Base-by-base conservation (phyloP, 176 grass and related monocot genomes). In the Carex littledalei region DNA sequence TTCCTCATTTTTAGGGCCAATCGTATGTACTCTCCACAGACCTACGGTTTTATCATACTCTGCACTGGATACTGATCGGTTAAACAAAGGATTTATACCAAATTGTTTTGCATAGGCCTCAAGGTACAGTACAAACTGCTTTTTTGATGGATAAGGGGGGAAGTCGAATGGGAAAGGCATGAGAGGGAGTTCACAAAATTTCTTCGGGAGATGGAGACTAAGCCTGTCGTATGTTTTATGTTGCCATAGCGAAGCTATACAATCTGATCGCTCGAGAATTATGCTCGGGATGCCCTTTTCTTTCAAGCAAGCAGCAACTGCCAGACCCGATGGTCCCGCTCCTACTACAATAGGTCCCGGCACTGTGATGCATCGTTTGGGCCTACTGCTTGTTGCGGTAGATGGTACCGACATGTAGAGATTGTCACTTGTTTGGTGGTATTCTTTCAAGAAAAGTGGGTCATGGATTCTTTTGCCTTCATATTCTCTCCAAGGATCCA, bases 161-260 rank as follows among this genome's bases (percentile, higher is more conserved):
- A 94, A 94, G 79, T 86, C 29, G 1, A 79, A 63, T 52, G 97
- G 97, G 81, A 99, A 94, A 71, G 97, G 90, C 87, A 94, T 85
- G 39, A 96, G 90, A 22, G 97, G 97, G 79, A 99, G 96, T 89
- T 99, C 91, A 88, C 96, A 99, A 85, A 92, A 99, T 67, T 89
- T 89, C 90, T 92, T 92, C 15, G 96, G 96, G 74, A 99, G 93
- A 88, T 99, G 97, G 67, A 99, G 93, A 61, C 91, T 93, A 55
- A 99, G 97, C 67, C 97, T 91, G 59, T 99, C 91, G 45, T 99
- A 99, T 47, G 91, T 99, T 81, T 86, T 95, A 63, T 84, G 90
- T 71, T 96, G 91, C 97, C 97, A 99, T 13, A 99, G 88, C 0
- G 97, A 90, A 63, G 97, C 97, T 86, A 99, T 90, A 90, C 91